Conservation (phyloP, 1,284 basidiomycete species). For the Cerioporus squamosus region DNA sequence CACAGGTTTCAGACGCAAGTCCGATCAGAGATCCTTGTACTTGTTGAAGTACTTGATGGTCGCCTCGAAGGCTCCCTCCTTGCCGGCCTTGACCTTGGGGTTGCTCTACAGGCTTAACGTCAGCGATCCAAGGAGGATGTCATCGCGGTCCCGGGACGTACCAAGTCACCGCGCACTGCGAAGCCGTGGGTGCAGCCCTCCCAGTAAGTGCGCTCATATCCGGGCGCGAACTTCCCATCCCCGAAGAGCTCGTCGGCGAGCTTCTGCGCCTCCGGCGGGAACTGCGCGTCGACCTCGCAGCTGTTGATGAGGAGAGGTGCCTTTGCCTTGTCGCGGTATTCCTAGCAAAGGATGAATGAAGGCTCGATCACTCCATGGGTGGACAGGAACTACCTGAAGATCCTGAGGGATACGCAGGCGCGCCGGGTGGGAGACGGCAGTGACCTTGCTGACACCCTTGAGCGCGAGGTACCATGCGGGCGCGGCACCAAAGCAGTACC, state of each 20-base stretch:
- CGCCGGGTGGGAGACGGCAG: conserved; percentile 70
- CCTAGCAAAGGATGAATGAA: conserved; percentile 28
- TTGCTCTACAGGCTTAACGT: conserved; percentile 33
- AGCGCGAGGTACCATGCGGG: conserved; percentile 65
- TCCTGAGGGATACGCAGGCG: conserved; percentile 64
- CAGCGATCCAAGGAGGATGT: no score
- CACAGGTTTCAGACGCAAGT: no score
- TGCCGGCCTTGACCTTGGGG: conserved; percentile 39
- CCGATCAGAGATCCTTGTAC: conserved; percentile 14
- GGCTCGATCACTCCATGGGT: no score
- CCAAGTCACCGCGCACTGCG: conserved; percentile 39
- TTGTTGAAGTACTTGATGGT: conserved; percentile 41
- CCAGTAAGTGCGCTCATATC: conserved; percentile 49
- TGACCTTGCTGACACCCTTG: conserved; percentile 57
- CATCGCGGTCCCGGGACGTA: no score
- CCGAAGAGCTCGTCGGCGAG: conserved; percentile 46
- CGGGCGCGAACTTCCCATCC: conserved; percentile 39
- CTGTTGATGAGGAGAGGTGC: conserved; percentile 50
- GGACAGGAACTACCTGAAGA: conserved; percentile 49
- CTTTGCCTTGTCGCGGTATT: conserved; percentile 33
- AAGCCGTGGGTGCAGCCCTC: conserved; percentile 57
- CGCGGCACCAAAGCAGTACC: conserved; percentile 74
- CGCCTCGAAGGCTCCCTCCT: conserved; percentile 46
- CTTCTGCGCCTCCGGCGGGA: conserved; percentile 35
- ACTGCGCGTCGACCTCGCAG: conserved; percentile 40